Evolutionary conservation across 129 eudicot genomes (phyloP).

Genomic region (Flaveria brownii): DNA sequence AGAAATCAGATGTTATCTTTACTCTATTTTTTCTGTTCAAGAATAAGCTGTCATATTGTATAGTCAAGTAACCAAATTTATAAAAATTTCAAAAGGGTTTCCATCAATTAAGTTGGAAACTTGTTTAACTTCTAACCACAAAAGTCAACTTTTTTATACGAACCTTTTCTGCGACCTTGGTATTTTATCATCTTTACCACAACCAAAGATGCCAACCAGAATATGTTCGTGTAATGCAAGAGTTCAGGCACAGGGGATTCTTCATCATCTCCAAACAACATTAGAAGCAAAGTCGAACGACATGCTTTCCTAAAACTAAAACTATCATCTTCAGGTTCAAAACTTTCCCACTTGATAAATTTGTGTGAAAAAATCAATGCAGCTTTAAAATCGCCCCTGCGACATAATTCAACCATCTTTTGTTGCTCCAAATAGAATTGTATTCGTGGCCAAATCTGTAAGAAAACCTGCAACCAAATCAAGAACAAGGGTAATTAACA

Average conservation of each 20-base stretch:
- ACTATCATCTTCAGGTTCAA: no score
- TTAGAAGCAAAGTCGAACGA: background rate
- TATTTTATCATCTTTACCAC: background rate
- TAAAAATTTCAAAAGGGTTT: background rate
- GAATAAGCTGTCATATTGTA: background rate
- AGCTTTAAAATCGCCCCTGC: no score
- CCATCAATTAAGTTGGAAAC: background rate
- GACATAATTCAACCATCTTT: no score
- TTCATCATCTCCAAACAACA: constrained; percentile 3
- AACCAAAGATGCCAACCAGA: background rate
- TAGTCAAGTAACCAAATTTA: background rate
- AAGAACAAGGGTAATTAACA: no score
- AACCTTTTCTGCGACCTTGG: background rate
- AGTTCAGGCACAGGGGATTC: background rate
- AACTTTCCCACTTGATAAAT: no score
- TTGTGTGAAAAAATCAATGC: no score
- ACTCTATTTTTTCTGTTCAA: background rate
- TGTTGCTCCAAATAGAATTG: no score
- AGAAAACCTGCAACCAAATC: no score
- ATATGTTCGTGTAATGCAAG: background rate
- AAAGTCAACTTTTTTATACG: background rate
- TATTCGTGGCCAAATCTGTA: no score
- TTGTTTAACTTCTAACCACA: background rate
- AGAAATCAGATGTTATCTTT: background rate
- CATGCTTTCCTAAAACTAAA: background rate